A percentile compares a stretch with the other conserved stretches of the same genome.
phyloP scores from a whole-genome alignment of 441 rosid genomes.

The Adansonia rubrostipa region DNA sequence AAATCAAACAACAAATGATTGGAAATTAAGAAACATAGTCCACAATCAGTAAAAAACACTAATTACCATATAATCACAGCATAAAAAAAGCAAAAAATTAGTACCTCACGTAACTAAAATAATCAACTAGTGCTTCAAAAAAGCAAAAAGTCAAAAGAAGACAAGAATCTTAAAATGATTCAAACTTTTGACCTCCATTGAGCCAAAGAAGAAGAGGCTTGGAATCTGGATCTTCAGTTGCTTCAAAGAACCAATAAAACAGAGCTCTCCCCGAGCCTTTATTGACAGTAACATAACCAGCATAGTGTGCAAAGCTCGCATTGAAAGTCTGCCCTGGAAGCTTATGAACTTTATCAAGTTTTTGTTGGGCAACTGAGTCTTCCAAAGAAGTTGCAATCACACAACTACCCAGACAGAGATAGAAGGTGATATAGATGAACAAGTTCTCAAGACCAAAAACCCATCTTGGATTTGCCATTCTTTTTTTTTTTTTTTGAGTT shows the following conservation, averaged over 20 bases:
- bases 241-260: constrained; percentile 86
- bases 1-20: not conserved
- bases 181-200: constrained; percentile 69
- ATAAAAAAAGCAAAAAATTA: not conserved
- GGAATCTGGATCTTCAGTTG: constrained; percentile 72
- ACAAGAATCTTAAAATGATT: not conserved
- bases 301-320: constrained; percentile 68
- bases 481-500: not conserved
- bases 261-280: constrained; percentile 68
- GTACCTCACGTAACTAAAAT: too few species aligned
- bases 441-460: constrained; percentile 30
- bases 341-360: constrained; percentile 57
- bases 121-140: not conserved
- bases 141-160: not conserved
- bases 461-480: constrained; percentile 47
- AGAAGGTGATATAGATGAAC: constrained; percentile 28
- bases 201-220: constrained; percentile 96
- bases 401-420: constrained; percentile 40
- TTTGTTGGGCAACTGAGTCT: constrained; percentile 51
- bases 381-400: constrained; percentile 19
- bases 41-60: not conserved
- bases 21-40: not conserved
- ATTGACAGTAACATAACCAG: constrained; percentile 80
- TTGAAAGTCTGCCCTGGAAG: constrained; percentile 79
- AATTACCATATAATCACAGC: not conserved